Conservation (phyloP, 495 filamentous ascomycete species). For the Acidomyces sp. region DNA sequence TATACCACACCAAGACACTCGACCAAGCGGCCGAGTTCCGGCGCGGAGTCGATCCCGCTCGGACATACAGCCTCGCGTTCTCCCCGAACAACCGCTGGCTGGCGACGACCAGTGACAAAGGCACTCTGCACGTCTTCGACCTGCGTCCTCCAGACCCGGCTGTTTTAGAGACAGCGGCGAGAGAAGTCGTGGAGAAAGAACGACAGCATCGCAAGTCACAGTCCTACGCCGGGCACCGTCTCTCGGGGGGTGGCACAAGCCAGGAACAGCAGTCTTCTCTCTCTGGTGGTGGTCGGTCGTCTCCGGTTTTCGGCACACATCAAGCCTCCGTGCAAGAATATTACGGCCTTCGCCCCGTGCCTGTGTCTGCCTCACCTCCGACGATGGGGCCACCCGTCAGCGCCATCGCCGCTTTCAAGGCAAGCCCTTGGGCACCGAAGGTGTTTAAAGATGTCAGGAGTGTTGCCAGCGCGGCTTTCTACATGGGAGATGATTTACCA, state of each 20-base stretch:
- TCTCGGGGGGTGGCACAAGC: conserved; percentile 1
- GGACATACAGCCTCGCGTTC: conserved; percentile 76
- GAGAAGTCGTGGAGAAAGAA: conserved; percentile 19
- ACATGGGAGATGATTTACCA: conserved; percentile 56
- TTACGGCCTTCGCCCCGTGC: conserved; percentile 16
- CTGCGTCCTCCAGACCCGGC: conserved; percentile 34
- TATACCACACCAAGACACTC: conserved; percentile 66
- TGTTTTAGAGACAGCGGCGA: conserved; percentile 25
- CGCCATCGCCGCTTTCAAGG: conserved; percentile 64
- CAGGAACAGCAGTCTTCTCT: conserved; percentile 3
- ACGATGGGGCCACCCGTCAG: not conserved
- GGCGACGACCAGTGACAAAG: conserved; percentile 94
- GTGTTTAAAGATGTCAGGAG: conserved; percentile 79
- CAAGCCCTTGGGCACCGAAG: conserved; percentile 61
- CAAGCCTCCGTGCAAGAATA: conserved; percentile 20
- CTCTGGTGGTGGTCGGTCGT: conserved; percentile 4
- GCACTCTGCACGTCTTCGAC: conserved; percentile 87
- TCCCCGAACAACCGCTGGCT: conserved; percentile 65
- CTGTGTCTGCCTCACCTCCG: conserved; percentile 6
- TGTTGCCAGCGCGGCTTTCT: conserved; percentile 58
- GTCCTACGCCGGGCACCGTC: conserved; percentile 8
- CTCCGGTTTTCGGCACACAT: conserved; percentile 1
- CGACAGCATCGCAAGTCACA: conserved; percentile 3
- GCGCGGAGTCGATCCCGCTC: conserved; percentile 75
- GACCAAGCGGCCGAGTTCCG: conserved; percentile 71